Percentiles rank a stretch among this genome's conserved stretches.
Conservation (phyloP, 208 protist genomes). For the Wallacemonas sp. region DNA sequence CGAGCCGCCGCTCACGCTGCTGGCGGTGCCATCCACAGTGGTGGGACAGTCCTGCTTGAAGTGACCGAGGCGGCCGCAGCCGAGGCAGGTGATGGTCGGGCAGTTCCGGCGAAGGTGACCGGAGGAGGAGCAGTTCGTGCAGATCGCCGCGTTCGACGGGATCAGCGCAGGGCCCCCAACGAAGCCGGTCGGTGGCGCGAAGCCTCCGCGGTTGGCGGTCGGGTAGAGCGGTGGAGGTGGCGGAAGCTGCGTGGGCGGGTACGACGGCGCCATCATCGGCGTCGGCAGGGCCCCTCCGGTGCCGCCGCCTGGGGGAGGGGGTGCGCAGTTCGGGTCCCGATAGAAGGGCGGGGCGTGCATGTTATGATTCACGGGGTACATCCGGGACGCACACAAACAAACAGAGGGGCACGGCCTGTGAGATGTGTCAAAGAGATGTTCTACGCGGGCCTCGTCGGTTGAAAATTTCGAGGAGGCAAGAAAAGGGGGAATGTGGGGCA, state of each 20-base stretch:
- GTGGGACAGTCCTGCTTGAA: conserved; percentile 62
- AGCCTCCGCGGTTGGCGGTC: not conserved
- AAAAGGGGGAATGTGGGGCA: not conserved
- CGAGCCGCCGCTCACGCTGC: conserved; percentile 14
- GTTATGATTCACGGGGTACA: too few relatives aligned
- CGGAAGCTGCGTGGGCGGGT: not conserved
- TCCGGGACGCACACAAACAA: too few relatives aligned
- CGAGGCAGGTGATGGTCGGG: conserved; percentile 48
- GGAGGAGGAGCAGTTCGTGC: conserved; percentile 43
- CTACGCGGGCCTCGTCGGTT: too few relatives aligned
- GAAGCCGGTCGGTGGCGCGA: not conserved
- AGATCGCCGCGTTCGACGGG: conserved; percentile 1
- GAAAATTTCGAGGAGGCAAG: not conserved
- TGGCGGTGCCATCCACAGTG: not conserved
- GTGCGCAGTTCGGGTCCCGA: not conserved
- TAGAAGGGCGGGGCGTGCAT: not conserved
- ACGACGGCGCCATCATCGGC: not conserved
- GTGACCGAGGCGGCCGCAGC: conserved; percentile 61
- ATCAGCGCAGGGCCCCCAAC: not conserved
- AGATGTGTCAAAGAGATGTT: too few relatives aligned
- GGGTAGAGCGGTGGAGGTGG: not conserved
- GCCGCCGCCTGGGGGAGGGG: not conserved
- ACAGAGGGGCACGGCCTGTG: too few relatives aligned
- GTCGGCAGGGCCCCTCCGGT: not conserved
- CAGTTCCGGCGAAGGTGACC: conserved; percentile 66